Evolutionary conservation across 2,329 filamentous ascomycete species (phyloP).

Genomic region (Pestalotiopsis sp.): DNA sequence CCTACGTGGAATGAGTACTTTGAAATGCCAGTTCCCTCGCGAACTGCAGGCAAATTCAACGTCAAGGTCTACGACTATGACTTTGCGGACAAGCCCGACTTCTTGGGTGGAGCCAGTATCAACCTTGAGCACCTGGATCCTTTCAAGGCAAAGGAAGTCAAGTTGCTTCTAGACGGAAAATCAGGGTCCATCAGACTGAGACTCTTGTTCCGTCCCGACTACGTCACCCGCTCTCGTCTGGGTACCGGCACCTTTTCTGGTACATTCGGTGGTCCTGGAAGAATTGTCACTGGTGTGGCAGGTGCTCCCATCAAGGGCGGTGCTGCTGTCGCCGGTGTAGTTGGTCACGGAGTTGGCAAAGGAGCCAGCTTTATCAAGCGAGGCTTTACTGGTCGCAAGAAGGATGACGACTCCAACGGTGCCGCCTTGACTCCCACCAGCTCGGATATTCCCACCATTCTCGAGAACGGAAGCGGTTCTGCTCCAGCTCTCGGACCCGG

Average conservation of each 20-base stretch:
- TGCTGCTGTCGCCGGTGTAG: constrained; percentile 70
- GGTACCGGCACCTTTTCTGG: constrained; percentile 92
- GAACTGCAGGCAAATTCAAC: constrained; percentile 81
- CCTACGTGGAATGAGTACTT: constrained; percentile 98
- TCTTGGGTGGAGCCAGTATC: constrained; percentile 77
- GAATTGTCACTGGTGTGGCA: constrained; percentile 79
- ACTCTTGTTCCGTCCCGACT: constrained; percentile 90
- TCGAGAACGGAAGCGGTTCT: constrained; percentile 42
- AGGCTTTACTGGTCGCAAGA: constrained; percentile 77
- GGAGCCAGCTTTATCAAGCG: constrained; percentile 90
- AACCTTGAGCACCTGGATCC: constrained; percentile 81
- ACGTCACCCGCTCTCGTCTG: constrained; percentile 83
- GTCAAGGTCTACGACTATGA: constrained; percentile 94
- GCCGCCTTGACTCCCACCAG: constrained; percentile 41
- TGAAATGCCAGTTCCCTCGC: constrained; percentile 78
- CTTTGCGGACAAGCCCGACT: constrained; percentile 92
- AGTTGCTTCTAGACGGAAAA: constrained; percentile 81
- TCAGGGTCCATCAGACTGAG: constrained; percentile 82
- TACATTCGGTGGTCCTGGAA: constrained; percentile 83
- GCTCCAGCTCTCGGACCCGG: constrained; percentile 22
- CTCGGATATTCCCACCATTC: constrained; percentile 45
- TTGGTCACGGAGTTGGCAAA: constrained; percentile 81
- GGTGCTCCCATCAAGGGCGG: constrained; percentile 95
- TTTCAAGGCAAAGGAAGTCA: constrained; percentile 78
- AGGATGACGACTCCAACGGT: constrained; percentile 60